Conservation (phyloP, 305 asterid species). For the Galium porrigens region DNA sequence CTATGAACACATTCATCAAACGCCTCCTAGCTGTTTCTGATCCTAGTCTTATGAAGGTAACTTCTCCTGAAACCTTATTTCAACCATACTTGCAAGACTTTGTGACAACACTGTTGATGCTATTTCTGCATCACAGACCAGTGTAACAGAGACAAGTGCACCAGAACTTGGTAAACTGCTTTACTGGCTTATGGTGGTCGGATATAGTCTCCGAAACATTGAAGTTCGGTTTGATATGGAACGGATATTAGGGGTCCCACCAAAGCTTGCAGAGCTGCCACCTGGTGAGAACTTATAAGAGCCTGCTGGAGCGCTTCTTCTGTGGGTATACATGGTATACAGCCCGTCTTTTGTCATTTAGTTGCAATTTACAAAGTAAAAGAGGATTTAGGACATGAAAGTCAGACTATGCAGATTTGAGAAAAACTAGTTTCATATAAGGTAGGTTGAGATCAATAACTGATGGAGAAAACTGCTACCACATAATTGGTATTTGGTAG, state of each 20-base stretch:
- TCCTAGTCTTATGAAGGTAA: slow-evolving; percentile 87
- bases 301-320: not conserved
- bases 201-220: slow-evolving; percentile 78
- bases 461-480: not conserved
- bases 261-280: slow-evolving; percentile 80
- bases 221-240: slow-evolving; percentile 98
- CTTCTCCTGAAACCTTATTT: not conserved
- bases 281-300: slow-evolving; percentile 74
- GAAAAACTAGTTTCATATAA: not conserved
- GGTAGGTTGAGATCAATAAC: not conserved
- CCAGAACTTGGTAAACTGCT: slow-evolving; percentile 83
- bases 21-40: slow-evolving; percentile 73
- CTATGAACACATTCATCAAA: slow-evolving; percentile 83
- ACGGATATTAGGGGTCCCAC: slow-evolving; percentile 64
- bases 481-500: not conserved
- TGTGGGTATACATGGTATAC: not conserved
- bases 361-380: not conserved
- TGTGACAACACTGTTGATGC: not conserved
- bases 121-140: slow-evolving; percentile 40
- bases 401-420: not conserved
- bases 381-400: slow-evolving; percentile 4
- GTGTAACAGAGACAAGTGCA: slow-evolving; percentile 72
- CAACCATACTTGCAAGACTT: not conserved
- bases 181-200: slow-evolving; percentile 98
- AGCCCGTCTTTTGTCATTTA: not conserved